phyloP scores from a whole-genome alignment of 2,329 filamentous ascomycete genomes.

The Pseudocercospora fijiensis region DNA sequence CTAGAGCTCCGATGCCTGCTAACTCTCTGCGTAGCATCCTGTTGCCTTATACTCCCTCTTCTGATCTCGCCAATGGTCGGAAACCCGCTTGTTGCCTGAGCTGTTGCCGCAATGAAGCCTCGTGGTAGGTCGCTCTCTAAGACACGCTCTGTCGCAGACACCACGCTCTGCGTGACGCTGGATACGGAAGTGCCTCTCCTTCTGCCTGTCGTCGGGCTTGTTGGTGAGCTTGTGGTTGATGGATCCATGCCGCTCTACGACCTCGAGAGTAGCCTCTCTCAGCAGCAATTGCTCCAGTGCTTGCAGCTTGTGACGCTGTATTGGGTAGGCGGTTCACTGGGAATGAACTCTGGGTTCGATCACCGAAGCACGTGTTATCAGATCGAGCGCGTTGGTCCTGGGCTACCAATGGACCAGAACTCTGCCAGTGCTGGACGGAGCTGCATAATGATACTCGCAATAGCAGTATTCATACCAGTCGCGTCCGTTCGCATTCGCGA shows the following conservation, averaged over 20 bases:
- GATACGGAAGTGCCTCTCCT: constrained; percentile 19
- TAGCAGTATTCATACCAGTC: neutral
- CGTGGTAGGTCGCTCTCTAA: constrained; percentile 23
- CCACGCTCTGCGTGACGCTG: constrained; percentile 20
- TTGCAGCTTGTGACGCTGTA: neutral
- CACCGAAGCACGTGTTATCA: neutral
- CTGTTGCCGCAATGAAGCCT: constrained; percentile 43
- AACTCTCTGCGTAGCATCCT: neutral
- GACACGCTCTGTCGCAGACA: constrained; percentile 18
- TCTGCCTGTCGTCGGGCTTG: constrained; percentile 9
- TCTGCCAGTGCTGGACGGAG: neutral
- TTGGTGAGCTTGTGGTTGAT: neutral
- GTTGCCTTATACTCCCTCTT: constrained; percentile 28
- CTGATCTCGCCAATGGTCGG: constrained; percentile 47
- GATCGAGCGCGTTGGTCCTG: neutral
- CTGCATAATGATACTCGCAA: neutral
- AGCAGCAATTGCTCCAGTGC: neutral
- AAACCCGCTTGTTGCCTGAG: constrained; percentile 42
- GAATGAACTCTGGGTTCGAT: neutral
- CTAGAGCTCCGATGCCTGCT: constrained; percentile 23
- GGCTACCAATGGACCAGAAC: neutral
- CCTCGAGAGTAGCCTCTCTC: neutral
- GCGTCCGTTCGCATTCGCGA: neutral
- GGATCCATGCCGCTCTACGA: neutral
- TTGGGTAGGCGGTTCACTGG: neutral